Conservation (phyloP, 2,329 filamentous ascomycete species). For the Chaetothyriales sp. region DNA sequence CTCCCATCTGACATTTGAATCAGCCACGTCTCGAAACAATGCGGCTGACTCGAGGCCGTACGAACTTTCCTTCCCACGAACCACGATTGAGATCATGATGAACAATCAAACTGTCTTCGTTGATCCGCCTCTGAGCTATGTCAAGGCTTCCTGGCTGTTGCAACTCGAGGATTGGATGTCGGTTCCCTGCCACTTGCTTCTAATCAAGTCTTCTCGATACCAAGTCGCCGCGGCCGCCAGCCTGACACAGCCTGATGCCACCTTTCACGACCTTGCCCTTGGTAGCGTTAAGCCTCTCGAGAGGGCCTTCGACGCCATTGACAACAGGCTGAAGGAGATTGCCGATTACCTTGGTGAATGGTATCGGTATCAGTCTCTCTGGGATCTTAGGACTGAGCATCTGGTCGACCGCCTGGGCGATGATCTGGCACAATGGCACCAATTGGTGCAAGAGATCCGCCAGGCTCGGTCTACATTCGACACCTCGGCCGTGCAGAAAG, state of each 20-base stretch:
- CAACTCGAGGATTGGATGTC: conserved; percentile 91
- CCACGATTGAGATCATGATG: conserved; percentile 91
- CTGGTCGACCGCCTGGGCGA: conserved; percentile 88
- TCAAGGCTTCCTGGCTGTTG: conserved; percentile 81
- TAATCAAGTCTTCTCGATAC: conserved; percentile 89
- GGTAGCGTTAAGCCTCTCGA: conserved; percentile 68
- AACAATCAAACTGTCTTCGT: conserved; percentile 95
- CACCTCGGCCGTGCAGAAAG: conserved; percentile 82
- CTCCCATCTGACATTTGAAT: conserved; percentile 37
- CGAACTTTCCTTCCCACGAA: conserved; percentile 31
- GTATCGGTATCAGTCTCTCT: conserved; percentile 95
- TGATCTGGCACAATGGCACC: conserved; percentile 81
- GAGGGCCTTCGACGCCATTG: conserved; percentile 68
- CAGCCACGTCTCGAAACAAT: conserved; percentile 11
- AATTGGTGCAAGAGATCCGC: conserved; percentile 90
- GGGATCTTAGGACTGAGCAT: conserved; percentile 92
- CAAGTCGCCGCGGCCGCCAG: conserved; percentile 63
- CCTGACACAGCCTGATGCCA: conserved; percentile 47
- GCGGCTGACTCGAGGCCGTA: conserved; percentile 40
- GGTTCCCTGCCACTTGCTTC: conserved; percentile 78
- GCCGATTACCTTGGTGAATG: conserved; percentile 88
- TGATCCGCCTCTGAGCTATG: conserved; percentile 82
- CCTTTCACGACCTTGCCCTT: conserved; percentile 73
- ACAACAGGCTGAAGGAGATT: conserved; percentile 68
- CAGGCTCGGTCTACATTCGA: conserved; percentile 95